Evolutionary conservation across 805 yeast species (phyloP).

Genomic region (Lipomyces chichibuensis): DNA sequence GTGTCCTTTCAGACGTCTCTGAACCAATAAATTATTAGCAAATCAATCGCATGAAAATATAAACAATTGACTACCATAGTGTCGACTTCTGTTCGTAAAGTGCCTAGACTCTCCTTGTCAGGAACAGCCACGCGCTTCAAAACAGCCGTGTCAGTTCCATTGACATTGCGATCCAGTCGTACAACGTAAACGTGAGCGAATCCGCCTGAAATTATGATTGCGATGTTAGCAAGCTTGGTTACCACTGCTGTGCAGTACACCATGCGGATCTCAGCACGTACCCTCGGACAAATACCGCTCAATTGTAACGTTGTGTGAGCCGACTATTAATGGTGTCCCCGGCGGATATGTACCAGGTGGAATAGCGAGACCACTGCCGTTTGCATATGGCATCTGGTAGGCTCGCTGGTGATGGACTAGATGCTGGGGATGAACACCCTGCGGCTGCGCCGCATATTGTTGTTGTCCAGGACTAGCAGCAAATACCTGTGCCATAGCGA

Average conservation of each 20-base stretch:
- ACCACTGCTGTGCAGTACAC: background rate
- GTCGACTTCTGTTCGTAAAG: constrained; percentile 91
- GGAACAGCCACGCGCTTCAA: constrained; percentile 95
- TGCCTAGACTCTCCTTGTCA: constrained; percentile 77
- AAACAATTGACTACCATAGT: constrained; percentile 61
- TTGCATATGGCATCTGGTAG: background rate
- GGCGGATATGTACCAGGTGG: constrained; percentile 57
- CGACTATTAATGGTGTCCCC: constrained; percentile 80
- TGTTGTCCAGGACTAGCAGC: constrained; percentile 10
- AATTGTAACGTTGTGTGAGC: constrained; percentile 74
- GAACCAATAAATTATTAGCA: background rate
- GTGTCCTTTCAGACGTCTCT: constrained; percentile 74
- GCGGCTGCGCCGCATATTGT: constrained; percentile 15
- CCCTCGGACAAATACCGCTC: constrained; percentile 79
- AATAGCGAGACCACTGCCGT: constrained; percentile 2
- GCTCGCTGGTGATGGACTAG: constrained; percentile 6
- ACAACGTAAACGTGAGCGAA: constrained; percentile 94
- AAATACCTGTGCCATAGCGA: constrained; percentile 15
- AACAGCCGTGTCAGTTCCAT: constrained; percentile 65
- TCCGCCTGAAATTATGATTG: constrained; percentile 54
- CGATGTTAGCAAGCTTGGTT: background rate
- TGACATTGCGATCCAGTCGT: constrained; percentile 61
- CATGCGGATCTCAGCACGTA: constrained; percentile 15
- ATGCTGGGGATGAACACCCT: constrained; percentile 2
- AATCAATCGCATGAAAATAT: background rate